These are phyloP conservation scores for Nitzschia inconspicua DNA, from an alignment of 108 stramenopile species.

Conservation along the genomic window DNA sequence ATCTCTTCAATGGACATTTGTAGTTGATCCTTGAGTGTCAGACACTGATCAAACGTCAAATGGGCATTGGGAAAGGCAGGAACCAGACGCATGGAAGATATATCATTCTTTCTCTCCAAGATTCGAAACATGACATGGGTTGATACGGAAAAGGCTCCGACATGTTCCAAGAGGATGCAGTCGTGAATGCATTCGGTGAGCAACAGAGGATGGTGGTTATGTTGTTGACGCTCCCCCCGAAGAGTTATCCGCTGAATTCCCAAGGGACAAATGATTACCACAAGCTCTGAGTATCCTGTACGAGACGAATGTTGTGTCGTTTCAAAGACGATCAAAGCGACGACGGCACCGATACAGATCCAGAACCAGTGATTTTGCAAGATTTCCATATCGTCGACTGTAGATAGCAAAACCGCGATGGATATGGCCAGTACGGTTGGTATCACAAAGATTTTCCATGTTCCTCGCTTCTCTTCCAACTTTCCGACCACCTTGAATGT, in stretches of 20 bases:
- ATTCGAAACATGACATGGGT: slow-evolving; percentile 27
- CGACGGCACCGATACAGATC: no score
- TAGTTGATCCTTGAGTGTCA: slow-evolving; percentile 14
- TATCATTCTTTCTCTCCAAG: not conserved
- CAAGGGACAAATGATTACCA: slow-evolving; percentile 14
- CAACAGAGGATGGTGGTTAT: slow-evolving; percentile 15
- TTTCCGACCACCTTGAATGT: no score
- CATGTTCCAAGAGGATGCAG: slow-evolving; percentile 26
- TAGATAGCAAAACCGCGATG: no score
- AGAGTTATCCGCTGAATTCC: slow-evolving; percentile 20
- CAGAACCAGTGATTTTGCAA: no score
- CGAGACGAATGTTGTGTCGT: not conserved
- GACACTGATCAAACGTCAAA: slow-evolving; percentile 27
- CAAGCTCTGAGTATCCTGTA: slow-evolving; percentile 4
- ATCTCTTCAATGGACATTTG: slow-evolving; percentile 18
- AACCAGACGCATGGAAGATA: not conserved
- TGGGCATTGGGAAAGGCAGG: slow-evolving; percentile 22
- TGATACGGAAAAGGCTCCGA: slow-evolving; percentile 13
- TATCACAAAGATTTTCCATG: no score
- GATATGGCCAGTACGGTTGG: no score
- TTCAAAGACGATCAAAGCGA: no score
- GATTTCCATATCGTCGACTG: no score
- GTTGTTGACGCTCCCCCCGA: not conserved
- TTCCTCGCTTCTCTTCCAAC: no score
- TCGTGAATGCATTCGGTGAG: slow-evolving; percentile 18